Evolutionary conservation across 2,329 filamentous ascomycete species (phyloP), one percentile per base, ranked within the genome.

Genomic region (Aspergillus caelatus): DNA sequence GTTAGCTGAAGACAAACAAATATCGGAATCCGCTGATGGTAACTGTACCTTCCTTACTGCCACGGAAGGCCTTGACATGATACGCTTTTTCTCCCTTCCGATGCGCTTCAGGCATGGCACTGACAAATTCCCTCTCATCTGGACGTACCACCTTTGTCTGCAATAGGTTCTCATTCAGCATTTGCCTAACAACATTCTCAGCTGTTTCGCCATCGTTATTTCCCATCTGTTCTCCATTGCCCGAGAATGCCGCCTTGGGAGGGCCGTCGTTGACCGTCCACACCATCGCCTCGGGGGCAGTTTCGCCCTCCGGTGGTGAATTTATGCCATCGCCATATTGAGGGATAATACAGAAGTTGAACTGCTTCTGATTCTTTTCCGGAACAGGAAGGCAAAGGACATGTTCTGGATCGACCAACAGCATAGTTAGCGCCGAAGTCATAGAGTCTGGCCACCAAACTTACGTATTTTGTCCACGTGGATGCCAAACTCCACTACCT

Each of bases 1-100:
- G 55, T 50, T 55, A 59, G 60, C 21, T 41, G 16, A 16, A 28
- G n/a, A 19, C 14, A 39, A 52, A 19, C 21, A 14, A 23, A 19
- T 14, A 23, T 26, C 12, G 5, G 28, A 39, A 50, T 23, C n/a
- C 14, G 10, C 14, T 14, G 28, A 57, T 8, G 21, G 52, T 62
- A 54, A 32, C 68, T 74, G 65, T 74, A 86, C 86, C 87, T 76
- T 90, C 88, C 81, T 90, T 90, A 70, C 85, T 88, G 3, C 88
- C 88, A 46, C 85, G 77, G 74, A 87, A 86, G 14, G 85, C 86
- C 70, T 89, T 89, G 54, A 89, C 85, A 70, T 89, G 87, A 69
- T 84, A 89, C 55, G 85, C 86, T 68, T 86, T 86, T 72, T 89
- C 88, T 48, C 82, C 82, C 72, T 89, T 89, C 2, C 86, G 82